Percentiles rank a stretch among this genome's conserved stretches.
phyloP scores from a whole-genome alignment of 306 rosid species.

The Alnus glutinosa region DNA sequence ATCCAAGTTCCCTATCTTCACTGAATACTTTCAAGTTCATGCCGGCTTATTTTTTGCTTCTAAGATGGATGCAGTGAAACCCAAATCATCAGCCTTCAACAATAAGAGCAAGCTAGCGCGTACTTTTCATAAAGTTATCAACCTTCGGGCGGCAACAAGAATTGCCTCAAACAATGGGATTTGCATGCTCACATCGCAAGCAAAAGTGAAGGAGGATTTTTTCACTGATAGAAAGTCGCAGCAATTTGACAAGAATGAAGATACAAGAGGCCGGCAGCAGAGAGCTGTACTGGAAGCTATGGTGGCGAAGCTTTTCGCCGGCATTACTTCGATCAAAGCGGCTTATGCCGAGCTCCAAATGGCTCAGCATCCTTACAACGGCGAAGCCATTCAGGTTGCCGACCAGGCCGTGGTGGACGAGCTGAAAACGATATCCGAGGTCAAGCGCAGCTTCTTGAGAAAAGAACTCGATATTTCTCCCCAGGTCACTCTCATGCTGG shows the following conservation, averaged over 20 bases:
- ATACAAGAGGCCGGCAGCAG: conserved; percentile 45
- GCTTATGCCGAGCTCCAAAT: conserved; percentile 91
- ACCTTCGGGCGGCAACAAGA: conserved; percentile 52
- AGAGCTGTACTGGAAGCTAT: conserved; percentile 84
- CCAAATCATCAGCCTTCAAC: conserved; percentile 66
- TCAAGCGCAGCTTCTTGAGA: conserved; percentile 66
- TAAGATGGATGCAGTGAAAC: conserved; percentile 66
- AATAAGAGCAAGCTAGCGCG: conserved; percentile 53
- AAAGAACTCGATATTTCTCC: conserved; percentile 86
- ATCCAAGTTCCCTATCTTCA: background rate
- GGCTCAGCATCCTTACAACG: conserved; percentile 88
- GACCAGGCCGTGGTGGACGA: conserved; percentile 88
- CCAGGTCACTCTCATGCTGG: conserved; percentile 80
- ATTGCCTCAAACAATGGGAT: conserved; percentile 77
- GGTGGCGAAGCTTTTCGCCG: conserved; percentile 82
- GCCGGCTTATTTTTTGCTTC: background rate
- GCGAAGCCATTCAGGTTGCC: conserved; percentile 69
- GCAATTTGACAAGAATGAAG: conserved; percentile 25
- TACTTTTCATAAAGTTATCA: conserved; percentile 72
- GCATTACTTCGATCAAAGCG: conserved; percentile 88
- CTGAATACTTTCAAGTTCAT: background rate
- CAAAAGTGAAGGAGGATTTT: conserved; percentile 50
- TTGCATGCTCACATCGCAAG: conserved; percentile 58
- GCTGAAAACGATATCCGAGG: conserved; percentile 66
- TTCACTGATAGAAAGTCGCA: conserved; percentile 34